Conservation (phyloP, 345 rosid species). For the Murraya koenigii region DNA sequence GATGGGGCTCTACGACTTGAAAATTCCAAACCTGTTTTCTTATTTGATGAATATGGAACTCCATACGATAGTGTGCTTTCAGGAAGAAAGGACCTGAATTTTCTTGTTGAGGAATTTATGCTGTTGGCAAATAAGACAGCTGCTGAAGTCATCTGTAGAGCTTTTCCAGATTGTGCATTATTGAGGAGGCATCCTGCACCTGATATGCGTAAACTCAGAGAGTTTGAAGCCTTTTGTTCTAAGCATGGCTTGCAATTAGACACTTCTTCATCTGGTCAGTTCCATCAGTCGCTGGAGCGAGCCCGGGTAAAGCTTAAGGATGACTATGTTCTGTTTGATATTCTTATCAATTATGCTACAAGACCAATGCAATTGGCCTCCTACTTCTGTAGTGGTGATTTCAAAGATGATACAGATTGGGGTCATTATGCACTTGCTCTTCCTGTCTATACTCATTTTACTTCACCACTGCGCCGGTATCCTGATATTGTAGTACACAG, state of each 20-base stretch:
- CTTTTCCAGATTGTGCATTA: constrained; percentile 73
- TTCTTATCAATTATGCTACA: constrained; percentile 66
- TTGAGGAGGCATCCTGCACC: constrained; percentile 92
- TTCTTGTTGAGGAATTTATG: constrained; percentile 93
- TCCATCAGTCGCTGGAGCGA: constrained; percentile 55
- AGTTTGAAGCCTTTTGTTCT: constrained; percentile 71
- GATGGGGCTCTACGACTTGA: constrained; percentile 79
- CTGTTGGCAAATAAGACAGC: constrained; percentile 86
- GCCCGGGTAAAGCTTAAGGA: constrained; percentile 63
- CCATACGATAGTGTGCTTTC: constrained; percentile 58
- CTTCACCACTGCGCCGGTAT: constrained; percentile 88
- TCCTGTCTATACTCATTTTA: constrained; percentile 89
- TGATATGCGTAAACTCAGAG: constrained; percentile 74
- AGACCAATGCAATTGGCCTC: constrained; percentile 79
- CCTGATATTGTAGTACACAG: constrained; percentile 90
- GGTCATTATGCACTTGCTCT: constrained; percentile 82
- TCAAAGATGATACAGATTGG: constrained; percentile 61
- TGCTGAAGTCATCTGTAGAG: constrained; percentile 83
- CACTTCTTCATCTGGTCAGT: constrained; percentile 66
- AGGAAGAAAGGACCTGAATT: constrained; percentile 47
- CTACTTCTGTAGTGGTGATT: constrained; percentile 76
- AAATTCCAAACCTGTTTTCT: constrained; percentile 46
- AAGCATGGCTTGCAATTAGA: constrained; percentile 75
- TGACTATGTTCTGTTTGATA: constrained; percentile 58
- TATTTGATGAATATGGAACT: constrained; percentile 67